Conservation (phyloP, 257 asterid species). For the Capsicum rhomboideum region DNA sequence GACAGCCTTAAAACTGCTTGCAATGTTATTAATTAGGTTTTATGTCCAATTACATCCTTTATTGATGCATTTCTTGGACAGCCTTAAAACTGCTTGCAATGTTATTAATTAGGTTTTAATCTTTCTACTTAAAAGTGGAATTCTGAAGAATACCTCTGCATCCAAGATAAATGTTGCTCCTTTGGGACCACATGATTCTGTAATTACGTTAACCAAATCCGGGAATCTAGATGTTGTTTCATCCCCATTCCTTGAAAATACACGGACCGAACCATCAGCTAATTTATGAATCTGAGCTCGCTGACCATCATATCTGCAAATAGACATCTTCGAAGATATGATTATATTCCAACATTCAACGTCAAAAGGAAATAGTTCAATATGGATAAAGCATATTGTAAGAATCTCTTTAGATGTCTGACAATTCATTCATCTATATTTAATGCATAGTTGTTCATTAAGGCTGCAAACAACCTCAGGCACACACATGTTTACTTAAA, state of each 20-base stretch:
- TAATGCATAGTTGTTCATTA: not conserved
- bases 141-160: slow-evolving; percentile 57
- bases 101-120: not conserved
- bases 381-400: not conserved
- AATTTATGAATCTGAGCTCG: slow-evolving; percentile 85
- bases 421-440: not conserved
- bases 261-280: slow-evolving; percentile 58
- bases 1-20: not conserved
- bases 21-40: not conserved
- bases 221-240: slow-evolving; percentile 80
- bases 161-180: slow-evolving; percentile 61
- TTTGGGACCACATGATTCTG: slow-evolving; percentile 40
- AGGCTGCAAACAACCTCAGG: not conserved
- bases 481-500: not conserved
- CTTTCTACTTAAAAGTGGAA: not conserved
- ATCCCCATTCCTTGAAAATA: slow-evolving; percentile 88
- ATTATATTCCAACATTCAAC: not conserved
- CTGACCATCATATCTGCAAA: slow-evolving; percentile 88
- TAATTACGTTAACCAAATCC: slow-evolving; percentile 55
- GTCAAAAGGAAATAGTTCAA: not conserved
- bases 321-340: slow-evolving; percentile 1
- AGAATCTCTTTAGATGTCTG: not conserved
- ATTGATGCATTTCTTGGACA: not conserved
- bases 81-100: not conserved
- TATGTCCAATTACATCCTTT: not conserved